Base-by-base conservation (phyloP, 129 eudicot genomes). In the Kitagawia praeruptora region DNA sequence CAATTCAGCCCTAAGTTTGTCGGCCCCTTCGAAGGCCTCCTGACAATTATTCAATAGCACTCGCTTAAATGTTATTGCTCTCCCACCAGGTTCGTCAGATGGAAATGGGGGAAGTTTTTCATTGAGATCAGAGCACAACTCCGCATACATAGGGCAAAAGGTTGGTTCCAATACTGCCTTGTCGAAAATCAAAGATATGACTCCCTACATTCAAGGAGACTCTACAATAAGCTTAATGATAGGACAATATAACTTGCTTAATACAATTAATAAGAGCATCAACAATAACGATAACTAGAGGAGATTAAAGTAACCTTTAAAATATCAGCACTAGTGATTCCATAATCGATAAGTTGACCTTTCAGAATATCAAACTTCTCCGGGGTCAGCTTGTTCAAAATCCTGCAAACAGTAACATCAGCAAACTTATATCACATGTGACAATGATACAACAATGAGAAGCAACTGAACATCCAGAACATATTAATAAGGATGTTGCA, bases 11-110 rank as follows among this genome's bases (percentile, higher is more conserved):
- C 98, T 86, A 58, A 92, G 72, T 4, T 92, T 82, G 79, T 89
- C 97, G 25, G 97, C 98, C 54, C 99, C 98, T 88, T 96, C 99
- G 87, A 96, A 96, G 37, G 93, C 98, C 81, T 96, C 99, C 79
- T 96, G 99, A 82, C 98, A 96, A 69, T 79, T 92, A 83, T 92
- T 89, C 82, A 96, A 79, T 21, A 96, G 88, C 12, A 92, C 87
- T 46, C 99, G 87, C 88, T 92, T 96, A 39, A 96, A 96, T 51
- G 98, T 90, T 46, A 96, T 89, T 84, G 83, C 91, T 79, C 88
- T 96, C 3, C 95, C 98, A 48, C 90, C 99, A 47, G 93, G 97
- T 81, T 90, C 93, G 34, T 96, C 98, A 4, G 98, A 83, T 74
- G 97, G 98, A 78, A 87, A 96, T 46, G 90, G 86, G 73, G 99